Percentiles rank a stretch among this genome's conserved stretches.
Evolutionary conservation across 176 grass and related monocot species (phyloP).

Genomic region (Chloris gayana): DNA sequence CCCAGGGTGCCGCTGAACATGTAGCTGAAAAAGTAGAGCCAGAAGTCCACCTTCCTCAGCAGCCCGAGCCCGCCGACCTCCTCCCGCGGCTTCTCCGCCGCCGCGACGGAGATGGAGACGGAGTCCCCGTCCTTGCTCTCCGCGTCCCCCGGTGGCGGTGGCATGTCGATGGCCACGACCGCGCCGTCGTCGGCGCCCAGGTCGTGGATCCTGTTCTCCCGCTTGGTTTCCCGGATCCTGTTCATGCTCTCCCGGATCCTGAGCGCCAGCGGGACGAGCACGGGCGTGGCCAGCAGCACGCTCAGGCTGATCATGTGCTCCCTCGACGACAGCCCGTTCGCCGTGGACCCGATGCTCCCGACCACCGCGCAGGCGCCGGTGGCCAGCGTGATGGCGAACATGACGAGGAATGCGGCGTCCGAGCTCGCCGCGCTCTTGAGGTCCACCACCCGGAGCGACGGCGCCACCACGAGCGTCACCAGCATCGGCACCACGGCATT

Average conservation of each 20-base stretch:
- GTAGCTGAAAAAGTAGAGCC: conserved; percentile 98
- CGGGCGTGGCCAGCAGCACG: conserved; percentile 58
- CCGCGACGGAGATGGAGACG: background rate
- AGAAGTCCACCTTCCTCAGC: conserved; percentile 71
- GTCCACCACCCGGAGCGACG: conserved; percentile 58
- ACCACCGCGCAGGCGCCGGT: conserved; percentile 80
- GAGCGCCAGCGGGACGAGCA: conserved; percentile 71
- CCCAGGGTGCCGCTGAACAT: conserved; percentile 97
- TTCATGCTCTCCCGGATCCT: conserved; percentile 55
- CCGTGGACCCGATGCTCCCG: conserved; percentile 67
- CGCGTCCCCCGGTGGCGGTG: background rate
- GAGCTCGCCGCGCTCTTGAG: conserved; percentile 27
- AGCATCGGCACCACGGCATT: conserved; percentile 82
- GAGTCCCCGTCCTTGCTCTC: conserved; percentile 24
- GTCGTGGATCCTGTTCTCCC: conserved; percentile 77
- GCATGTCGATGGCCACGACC: conserved; percentile 26
- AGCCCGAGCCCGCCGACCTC: conserved; percentile 74
- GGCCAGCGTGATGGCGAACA: conserved; percentile 86
- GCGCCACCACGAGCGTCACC: conserved; percentile 65
- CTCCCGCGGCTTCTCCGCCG: conserved; percentile 31
- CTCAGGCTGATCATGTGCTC: conserved; percentile 71
- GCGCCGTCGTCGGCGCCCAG: conserved; percentile 45
- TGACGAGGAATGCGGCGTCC: conserved; percentile 60
- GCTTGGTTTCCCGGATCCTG: conserved; percentile 59
- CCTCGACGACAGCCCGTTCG: conserved; percentile 56